These are phyloP conservation scores for Sugiyamaella americana DNA, from an alignment of 805 yeast species.

Conservation along the genomic window DNA sequence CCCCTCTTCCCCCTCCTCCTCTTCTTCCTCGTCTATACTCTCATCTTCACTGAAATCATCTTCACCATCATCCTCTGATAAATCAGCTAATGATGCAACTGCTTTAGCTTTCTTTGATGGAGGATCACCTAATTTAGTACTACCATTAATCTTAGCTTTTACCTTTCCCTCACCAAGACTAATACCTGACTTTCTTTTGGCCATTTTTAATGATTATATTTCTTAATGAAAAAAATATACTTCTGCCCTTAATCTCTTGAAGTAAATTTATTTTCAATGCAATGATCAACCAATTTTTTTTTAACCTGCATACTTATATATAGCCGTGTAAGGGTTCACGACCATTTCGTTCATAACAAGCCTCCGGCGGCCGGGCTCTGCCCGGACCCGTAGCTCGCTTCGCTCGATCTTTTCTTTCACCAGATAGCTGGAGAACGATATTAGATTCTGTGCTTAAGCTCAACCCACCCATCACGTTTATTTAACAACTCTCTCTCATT, in stretches of 20 bases:
- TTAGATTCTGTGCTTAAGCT: too few species aligned
- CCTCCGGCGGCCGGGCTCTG: not conserved
- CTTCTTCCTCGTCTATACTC: slow-evolving; percentile 16
- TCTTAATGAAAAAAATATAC: not conserved
- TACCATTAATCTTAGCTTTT: too few species aligned
- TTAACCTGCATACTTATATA: too few species aligned
- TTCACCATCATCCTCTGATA: not conserved
- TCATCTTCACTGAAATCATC: slow-evolving; percentile 13
- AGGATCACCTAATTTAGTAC: not conserved
- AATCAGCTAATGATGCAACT: slow-evolving; percentile 6
- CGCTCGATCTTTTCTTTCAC: too few species aligned
- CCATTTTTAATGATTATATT: not conserved
- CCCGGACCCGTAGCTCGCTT: too few species aligned
- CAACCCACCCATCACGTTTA: too few species aligned
- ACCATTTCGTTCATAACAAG: not conserved
- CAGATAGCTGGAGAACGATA: too few species aligned
- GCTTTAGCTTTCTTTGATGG: slow-evolving; percentile 5
- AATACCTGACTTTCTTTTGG: not conserved
- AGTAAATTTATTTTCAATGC: not conserved
- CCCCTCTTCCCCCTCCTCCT: slow-evolving; percentile 29
- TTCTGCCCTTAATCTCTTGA: not conserved
- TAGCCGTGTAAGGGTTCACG: too few species aligned
- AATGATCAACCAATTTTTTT: too few species aligned
- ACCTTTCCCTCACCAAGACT: not conserved
- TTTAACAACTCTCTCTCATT: too few species aligned